Percentiles rank a stretch among this genome's conserved stretches.
phyloP scores from a whole-genome alignment of 768 basidiomycete genomes.

The Mycena rebaudengoi region DNA sequence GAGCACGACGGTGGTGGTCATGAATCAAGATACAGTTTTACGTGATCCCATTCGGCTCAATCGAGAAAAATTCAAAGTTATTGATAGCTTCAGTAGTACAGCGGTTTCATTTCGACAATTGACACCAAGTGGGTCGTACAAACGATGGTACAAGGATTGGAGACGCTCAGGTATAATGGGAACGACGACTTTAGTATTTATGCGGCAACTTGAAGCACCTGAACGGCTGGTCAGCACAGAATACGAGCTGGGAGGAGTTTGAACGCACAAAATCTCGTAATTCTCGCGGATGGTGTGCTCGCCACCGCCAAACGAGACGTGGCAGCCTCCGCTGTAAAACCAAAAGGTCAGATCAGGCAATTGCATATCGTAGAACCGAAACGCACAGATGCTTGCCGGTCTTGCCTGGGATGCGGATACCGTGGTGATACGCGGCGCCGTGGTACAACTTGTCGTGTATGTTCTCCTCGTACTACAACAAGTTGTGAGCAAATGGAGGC shows the following conservation, averaged over 20 bases:
- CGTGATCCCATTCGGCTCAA: too few relatives aligned
- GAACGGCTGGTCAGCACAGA: neutral
- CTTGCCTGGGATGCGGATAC: slow-evolving; percentile 17
- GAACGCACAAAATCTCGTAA: slow-evolving; percentile 59
- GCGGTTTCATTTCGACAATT: too few relatives aligned
- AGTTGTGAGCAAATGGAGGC: neutral
- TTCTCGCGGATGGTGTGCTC: slow-evolving; percentile 50
- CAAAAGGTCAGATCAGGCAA: neutral
- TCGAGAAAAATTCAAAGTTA: too few relatives aligned
- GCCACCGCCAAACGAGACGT: slow-evolving; percentile 55
- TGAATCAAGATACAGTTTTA: too few relatives aligned
- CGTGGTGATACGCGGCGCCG: slow-evolving; percentile 2
- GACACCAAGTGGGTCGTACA: neutral
- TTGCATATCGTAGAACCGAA: neutral
- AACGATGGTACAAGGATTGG: neutral
- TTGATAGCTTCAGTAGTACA: too few relatives aligned
- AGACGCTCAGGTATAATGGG: too few relatives aligned
- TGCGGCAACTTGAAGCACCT: slow-evolving; percentile 22
- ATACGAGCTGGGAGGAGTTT: neutral
- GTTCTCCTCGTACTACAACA: slow-evolving; percentile 21
- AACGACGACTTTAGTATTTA: slow-evolving; percentile 18
- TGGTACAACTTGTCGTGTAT: slow-evolving; percentile 21
- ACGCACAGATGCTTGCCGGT: slow-evolving; percentile 21
- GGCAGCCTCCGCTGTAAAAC: slow-evolving; percentile 46
- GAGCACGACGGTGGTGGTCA: slow-evolving; percentile 73